Percentiles rank a stretch among this genome's conserved stretches.
phyloP scores from a whole-genome alignment of 805 yeast species.

The Ogataea nitratoaversa region DNA sequence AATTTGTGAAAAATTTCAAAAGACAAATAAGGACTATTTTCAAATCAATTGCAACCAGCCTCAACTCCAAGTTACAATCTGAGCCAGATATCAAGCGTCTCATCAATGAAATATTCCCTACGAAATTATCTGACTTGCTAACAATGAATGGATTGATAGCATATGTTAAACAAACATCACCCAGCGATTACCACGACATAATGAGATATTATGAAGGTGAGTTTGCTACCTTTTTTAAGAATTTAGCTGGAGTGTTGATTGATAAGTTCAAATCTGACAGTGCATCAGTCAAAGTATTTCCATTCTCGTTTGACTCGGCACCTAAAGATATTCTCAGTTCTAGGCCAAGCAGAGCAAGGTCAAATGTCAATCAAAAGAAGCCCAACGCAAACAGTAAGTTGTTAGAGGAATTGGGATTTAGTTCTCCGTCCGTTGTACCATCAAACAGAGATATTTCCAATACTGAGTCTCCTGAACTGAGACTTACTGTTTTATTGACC shows the following conservation, averaged over 20 bases:
- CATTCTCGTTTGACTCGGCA: constrained; percentile 19
- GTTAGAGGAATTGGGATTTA: constrained; percentile 26
- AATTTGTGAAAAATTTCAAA: constrained; percentile 46
- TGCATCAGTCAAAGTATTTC: background rate
- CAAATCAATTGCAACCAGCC: constrained; percentile 24
- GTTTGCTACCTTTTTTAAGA: constrained; percentile 26
- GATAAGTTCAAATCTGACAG: constrained; percentile 14
- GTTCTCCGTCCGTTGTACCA: background rate
- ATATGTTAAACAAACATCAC: constrained; percentile 57
- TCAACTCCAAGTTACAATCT: constrained; percentile 28
- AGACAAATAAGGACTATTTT: constrained; percentile 24
- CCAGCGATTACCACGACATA: constrained; percentile 40
- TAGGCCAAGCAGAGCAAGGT: constrained; percentile 7
- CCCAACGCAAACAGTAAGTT: constrained; percentile 16
- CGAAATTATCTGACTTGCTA: constrained; percentile 36
- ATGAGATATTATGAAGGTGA: constrained; percentile 35
- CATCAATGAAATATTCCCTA: constrained; percentile 13
- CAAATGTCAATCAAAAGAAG: constrained; percentile 5
- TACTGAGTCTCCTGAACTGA: background rate
- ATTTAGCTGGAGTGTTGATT: constrained; percentile 21
- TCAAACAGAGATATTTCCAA: constrained; percentile 1
- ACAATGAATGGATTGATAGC: constrained; percentile 46
- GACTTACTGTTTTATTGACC: constrained; percentile 5
- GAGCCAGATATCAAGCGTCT: constrained; percentile 5
- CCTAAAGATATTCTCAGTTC: constrained; percentile 20